Conservation (phyloP, 495 filamentous ascomycete species). For the Penicillium roqueforti region DNA sequence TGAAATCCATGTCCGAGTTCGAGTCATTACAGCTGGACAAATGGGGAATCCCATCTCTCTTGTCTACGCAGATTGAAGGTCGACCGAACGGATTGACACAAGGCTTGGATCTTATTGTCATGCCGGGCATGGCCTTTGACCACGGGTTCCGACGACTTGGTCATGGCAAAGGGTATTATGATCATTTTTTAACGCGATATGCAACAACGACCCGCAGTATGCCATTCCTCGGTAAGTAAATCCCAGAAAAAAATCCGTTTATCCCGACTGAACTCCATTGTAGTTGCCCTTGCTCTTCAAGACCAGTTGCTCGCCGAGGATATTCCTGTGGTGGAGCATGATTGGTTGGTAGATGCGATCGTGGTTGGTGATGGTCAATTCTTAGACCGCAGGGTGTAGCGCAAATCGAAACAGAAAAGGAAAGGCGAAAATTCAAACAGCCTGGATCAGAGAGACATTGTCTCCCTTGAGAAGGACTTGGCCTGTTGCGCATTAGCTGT, state of each 20-base stretch:
- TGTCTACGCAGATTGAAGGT: conserved; percentile 52
- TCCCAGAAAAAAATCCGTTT: conserved; percentile 8
- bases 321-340: conserved; percentile 63
- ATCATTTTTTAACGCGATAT: conserved; percentile 81
- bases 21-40: conserved; percentile 66
- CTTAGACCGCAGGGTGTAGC: conserved; percentile 31
- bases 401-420: conserved; percentile 21
- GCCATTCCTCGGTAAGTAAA: conserved; percentile 60
- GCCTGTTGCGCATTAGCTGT: conserved; percentile 50
- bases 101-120: conserved; percentile 77
- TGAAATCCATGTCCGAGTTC: conserved; percentile 70
- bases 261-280: conserved; percentile 24
- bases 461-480: conserved; percentile 97
- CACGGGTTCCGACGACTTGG: conserved; percentile 69
- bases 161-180: conserved; percentile 97
- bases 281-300: conserved; percentile 81
- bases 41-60: conserved; percentile 89
- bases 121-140: conserved; percentile 95
- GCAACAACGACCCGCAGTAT: conserved; percentile 46
- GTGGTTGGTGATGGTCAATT: conserved; percentile 55
- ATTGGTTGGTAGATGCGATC: conserved; percentile 65
- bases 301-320: conserved; percentile 73
- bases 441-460: conserved; percentile 93
- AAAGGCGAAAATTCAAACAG: conserved; percentile 39
- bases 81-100: conserved; percentile 67